Evolutionary conservation across 106 monocot species (phyloP).

Genomic region (Apostasia ramifera): DNA sequence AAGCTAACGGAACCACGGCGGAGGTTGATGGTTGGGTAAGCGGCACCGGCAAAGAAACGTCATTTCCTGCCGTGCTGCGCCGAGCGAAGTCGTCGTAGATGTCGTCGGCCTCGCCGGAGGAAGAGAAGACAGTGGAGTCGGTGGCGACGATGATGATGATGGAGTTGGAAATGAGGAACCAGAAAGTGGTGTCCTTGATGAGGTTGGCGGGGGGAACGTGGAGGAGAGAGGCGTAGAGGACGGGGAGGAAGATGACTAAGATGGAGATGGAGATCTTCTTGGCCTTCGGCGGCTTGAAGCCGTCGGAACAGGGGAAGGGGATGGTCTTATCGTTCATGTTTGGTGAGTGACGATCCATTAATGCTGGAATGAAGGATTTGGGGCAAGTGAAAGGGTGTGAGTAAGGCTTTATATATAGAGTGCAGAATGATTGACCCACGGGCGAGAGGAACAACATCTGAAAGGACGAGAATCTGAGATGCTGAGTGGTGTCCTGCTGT

Average conservation of each 20-base stretch:
- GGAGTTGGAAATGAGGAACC: constrained; percentile 78
- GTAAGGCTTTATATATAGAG: not conserved
- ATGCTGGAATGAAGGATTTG: not conserved
- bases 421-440: not conserved
- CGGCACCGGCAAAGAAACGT: not conserved
- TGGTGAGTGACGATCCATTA: not conserved
- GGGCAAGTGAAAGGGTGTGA: not conserved
- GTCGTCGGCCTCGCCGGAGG: constrained; percentile 3
- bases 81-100: constrained; percentile 28
- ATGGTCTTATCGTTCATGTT: not conserved
- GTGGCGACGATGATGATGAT: constrained; percentile 60
- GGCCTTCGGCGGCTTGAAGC: not conserved
- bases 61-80: constrained; percentile 7
- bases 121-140: constrained; percentile 42
- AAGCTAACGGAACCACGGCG: not conserved
- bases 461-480: no score
- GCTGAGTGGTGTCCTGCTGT: no score
- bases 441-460: no score
- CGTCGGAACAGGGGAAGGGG: not conserved
- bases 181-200: constrained; percentile 62
- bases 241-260: constrained; percentile 46
- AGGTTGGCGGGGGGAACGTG: constrained; percentile 41
- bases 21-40: not conserved
- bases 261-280: constrained; percentile 47
- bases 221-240: constrained; percentile 59